Base-by-base conservation (phyloP, 441 rosid genomes). In the Arabidopsis lyrata region DNA sequence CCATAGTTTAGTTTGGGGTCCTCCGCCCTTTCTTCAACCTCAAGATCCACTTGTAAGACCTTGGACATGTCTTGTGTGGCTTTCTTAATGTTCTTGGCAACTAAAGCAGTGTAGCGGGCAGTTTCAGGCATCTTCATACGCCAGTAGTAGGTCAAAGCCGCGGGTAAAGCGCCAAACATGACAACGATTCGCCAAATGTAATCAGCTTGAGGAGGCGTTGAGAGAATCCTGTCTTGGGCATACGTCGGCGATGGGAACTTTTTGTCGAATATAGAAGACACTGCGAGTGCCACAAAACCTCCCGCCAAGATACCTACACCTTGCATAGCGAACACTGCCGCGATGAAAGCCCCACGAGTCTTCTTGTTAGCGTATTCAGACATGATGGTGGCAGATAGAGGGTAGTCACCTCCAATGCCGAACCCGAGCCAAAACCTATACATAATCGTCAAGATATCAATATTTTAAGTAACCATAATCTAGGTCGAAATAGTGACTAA, bases 341-440 rank as follows among this genome's bases (percentile, higher is more conserved):
- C 91, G 4, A 87, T 87, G 63, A 90, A 90, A 1, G 84, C 82
- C 1, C 95, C 91, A 0, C 91, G 90, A 5, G 88, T 86, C 45
- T 74, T 90, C 76, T 90, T 87, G 63, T 90, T 90, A 0, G 95
- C 92, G 35, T 90, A 87, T 57, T 90, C 95, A 0, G 88, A 87
- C 92, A 90, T 90, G 45, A 87, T 87, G 0, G 92, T 83, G 5
- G 95, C 90, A 0, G 91, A 90, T 32, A 90, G 84, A 2, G 95
- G 92, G 45, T 90, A 90, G 66, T 87, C 95, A 2, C 95, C 95
- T 0, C 95, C 92, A 3, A 90, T 84, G 12, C 95, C 95, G 32
- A 90, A 83, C 64, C 92, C 92, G 0, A 90, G 83, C 95, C 95
- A 90, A 56, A 90, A 90, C 61, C 92, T 24, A 24, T 2, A 24